A percentile compares a stretch with the other conserved stretches of the same genome.
These are phyloP conservation scores for Nakazawaea ishiwadae DNA, from an alignment of 805 yeast species.

Conservation along the genomic window DNA sequence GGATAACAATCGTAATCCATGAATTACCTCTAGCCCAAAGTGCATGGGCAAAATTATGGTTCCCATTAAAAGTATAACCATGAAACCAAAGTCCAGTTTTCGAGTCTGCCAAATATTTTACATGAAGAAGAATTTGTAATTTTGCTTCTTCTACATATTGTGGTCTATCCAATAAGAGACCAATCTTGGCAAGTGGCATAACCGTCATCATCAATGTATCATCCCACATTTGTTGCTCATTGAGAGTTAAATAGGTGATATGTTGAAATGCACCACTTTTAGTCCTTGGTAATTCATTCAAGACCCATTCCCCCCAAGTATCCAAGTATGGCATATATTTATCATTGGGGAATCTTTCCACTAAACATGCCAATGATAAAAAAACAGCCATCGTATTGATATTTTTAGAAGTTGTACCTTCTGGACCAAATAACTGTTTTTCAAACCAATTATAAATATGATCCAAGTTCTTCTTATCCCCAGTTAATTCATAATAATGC, in stretches of 20 bases:
- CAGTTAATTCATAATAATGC: conserved; percentile 28
- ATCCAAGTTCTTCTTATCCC: conserved; percentile 19
- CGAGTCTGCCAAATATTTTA: conserved; percentile 27
- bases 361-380: conserved; percentile 26
- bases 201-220: conserved; percentile 33
- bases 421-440: conserved; percentile 21
- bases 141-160: conserved; percentile 30
- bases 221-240: conserved; percentile 27
- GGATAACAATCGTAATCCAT: conserved; percentile 33
- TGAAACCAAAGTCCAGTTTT: conserved; percentile 30
- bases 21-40: conserved; percentile 33
- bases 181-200: conserved; percentile 31
- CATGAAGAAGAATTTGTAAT: conserved; percentile 28
- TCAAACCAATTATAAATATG: conserved; percentile 26
- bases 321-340: conserved; percentile 26
- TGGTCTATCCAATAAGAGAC: conserved; percentile 24
- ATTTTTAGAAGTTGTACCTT: conserved; percentile 29
- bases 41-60: conserved; percentile 24
- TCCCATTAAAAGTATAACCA: conserved; percentile 28
- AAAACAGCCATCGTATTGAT: conserved; percentile 33
- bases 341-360: conserved; percentile 18
- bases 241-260: conserved; percentile 26
- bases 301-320: conserved; percentile 32
- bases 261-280: conserved; percentile 32
- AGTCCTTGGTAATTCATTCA: conserved; percentile 25